These are phyloP conservation scores for Cucurbitaria berberidis DNA, from an alignment of 2,329 filamentous ascomycete species.

Conservation along the genomic window DNA sequence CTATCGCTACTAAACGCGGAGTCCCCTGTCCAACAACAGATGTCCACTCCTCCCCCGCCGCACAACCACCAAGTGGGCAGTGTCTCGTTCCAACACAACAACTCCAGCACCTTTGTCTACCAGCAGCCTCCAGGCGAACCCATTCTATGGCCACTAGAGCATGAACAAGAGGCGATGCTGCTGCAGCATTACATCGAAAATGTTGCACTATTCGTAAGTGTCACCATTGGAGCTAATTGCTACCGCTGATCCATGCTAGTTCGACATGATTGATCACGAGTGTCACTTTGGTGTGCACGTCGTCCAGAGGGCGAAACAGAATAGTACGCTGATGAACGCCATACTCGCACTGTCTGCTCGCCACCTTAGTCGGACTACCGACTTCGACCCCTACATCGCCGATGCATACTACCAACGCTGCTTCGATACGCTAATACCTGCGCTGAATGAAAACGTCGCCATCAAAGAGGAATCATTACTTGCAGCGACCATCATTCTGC, in stretches of 20 bases:
- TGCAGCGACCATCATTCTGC: slow-evolving; percentile 51
- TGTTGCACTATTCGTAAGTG: slow-evolving; percentile 44
- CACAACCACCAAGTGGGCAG: slow-evolving; percentile 17
- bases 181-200: slow-evolving; percentile 47
- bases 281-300: slow-evolving; percentile 45
- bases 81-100: slow-evolving; percentile 13
- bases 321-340: slow-evolving; percentile 51
- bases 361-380: slow-evolving; percentile 49
- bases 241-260: slow-evolving; percentile 22
- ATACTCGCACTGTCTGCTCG: slow-evolving; percentile 52
- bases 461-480: slow-evolving; percentile 51
- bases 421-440: slow-evolving; percentile 50
- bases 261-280: slow-evolving; percentile 45
- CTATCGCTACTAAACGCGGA: slow-evolving; percentile 44
- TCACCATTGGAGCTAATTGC: no score
- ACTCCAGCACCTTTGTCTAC: slow-evolving; percentile 32
- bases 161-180: slow-evolving; percentile 47
- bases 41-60: slow-evolving; percentile 18
- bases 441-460: slow-evolving; percentile 48
- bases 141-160: slow-evolving; percentile 44
- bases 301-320: slow-evolving; percentile 45
- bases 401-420: slow-evolving; percentile 52
- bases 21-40: slow-evolving; percentile 30
- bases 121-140: slow-evolving; percentile 38
- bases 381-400: slow-evolving; percentile 50